Conservation (phyloP, 352 stramenopile species). For the Phytophthora megakarya region DNA sequence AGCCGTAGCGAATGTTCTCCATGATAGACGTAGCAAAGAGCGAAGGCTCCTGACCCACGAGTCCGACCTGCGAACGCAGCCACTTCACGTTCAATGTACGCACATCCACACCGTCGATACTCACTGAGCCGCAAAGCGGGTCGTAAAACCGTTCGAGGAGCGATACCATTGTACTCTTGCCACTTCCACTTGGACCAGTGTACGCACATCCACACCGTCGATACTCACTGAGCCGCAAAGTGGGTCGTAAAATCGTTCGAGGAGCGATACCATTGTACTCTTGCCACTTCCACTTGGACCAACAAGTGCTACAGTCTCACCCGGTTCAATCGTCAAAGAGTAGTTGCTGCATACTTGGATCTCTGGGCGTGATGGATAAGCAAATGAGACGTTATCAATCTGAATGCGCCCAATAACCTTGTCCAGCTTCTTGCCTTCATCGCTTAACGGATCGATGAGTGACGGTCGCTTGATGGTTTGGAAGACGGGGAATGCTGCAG, state of each 20-base stretch:
- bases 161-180: constrained; percentile 93
- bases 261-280: constrained; percentile 90
- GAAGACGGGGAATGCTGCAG: constrained; percentile 69
- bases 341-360: constrained; percentile 67
- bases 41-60: constrained; percentile 86
- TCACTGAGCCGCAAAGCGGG: constrained; percentile 51
- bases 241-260: constrained; percentile 96
- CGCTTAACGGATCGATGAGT: constrained; percentile 54
- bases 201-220: constrained; percentile 79
- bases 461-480: constrained; percentile 63
- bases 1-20: constrained; percentile 50
- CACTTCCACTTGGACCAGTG: constrained; percentile 46
- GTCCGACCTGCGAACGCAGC: constrained; percentile 61
- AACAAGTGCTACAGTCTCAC: constrained; percentile 71
- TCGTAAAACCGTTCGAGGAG: constrained; percentile 97
- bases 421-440: constrained; percentile 42
- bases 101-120: constrained; percentile 74
- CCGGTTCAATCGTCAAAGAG: constrained; percentile 58
- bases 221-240: constrained; percentile 42
- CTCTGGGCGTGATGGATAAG: constrained; percentile 63
- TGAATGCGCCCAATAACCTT: constrained; percentile 56
- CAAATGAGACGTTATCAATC: constrained; percentile 87
- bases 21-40: constrained; percentile 71
- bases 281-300: constrained; percentile 75
- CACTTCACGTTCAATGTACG: constrained; percentile 48